Conservation (phyloP, 2,329 filamentous ascomycete species). For the Colletotrichum sidae region DNA sequence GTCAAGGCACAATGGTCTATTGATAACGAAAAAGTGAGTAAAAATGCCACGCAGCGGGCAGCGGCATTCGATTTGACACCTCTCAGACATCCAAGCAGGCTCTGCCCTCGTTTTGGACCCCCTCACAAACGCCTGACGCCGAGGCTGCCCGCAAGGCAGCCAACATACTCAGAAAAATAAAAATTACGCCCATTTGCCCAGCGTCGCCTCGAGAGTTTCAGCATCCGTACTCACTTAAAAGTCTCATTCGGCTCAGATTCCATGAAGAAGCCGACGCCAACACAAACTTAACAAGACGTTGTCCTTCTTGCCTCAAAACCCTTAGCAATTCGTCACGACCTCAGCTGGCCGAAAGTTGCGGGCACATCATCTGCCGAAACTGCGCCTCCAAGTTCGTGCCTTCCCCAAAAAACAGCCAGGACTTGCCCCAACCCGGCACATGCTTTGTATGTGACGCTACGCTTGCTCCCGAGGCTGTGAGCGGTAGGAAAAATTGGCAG, state of each 20-base stretch:
- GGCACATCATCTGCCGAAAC: slow-evolving; percentile 88
- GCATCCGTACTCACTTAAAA: slow-evolving; percentile 83
- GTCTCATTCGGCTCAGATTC: slow-evolving; percentile 81
- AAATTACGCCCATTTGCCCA: slow-evolving; percentile 80
- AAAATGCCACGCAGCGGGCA: too few relatives aligned
- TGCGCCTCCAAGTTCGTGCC: slow-evolving; percentile 88
- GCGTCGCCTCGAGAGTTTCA: slow-evolving; percentile 73
- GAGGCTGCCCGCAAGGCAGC: slow-evolving; percentile 42
- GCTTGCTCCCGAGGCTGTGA: slow-evolving; percentile 65
- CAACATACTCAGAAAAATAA: slow-evolving; percentile 65
- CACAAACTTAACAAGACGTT: slow-evolving; percentile 61
- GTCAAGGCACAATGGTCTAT: slow-evolving; percentile 76
- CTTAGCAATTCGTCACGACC: slow-evolving; percentile 87
- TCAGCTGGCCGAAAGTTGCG: slow-evolving; percentile 86
- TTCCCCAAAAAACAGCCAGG: slow-evolving; percentile 56
- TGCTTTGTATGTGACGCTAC: slow-evolving; percentile 92
- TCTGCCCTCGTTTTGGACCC: slow-evolving; percentile 93
- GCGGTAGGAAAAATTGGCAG: slow-evolving; percentile 52
- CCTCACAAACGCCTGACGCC: slow-evolving; percentile 77
- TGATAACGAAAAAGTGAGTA: slow-evolving; percentile 75
- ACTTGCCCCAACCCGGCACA: slow-evolving; percentile 58
- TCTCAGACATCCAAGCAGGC: slow-evolving; percentile 42
- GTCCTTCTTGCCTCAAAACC: slow-evolving; percentile 86
- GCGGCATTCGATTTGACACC: too few relatives aligned
- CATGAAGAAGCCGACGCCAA: slow-evolving; percentile 71